phyloP scores from a whole-genome alignment of 345 rosid species.

The Excoecaria agallocha region DNA sequence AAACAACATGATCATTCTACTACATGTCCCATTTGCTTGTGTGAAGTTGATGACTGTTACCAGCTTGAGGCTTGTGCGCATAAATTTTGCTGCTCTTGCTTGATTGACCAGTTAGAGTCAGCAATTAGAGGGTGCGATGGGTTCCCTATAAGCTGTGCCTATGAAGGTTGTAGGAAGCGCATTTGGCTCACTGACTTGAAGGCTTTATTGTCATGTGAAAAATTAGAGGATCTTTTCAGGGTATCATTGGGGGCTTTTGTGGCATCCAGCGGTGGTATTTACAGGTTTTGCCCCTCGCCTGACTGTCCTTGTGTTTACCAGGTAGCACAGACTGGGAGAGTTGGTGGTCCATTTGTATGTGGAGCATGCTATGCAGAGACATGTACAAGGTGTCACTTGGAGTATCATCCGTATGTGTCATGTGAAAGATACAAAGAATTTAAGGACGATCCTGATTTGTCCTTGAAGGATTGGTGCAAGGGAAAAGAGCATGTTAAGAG shows the following conservation, averaged over 20 bases:
- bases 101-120: conserved; percentile 33
- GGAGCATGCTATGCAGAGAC: conserved; percentile 73
- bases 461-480: conserved; percentile 71
- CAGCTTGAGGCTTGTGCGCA: conserved; percentile 73
- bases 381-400: conserved; percentile 71
- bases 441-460: conserved; percentile 77
- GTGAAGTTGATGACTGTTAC: conserved; percentile 76
- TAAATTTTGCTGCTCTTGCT: conserved; percentile 63
- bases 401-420: conserved; percentile 69
- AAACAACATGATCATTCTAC: neutral
- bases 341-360: conserved; percentile 55
- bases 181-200: conserved; percentile 59
- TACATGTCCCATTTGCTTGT: conserved; percentile 77
- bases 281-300: conserved; percentile 82
- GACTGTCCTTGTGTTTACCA: conserved; percentile 80
- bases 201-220: conserved; percentile 55
- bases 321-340: conserved; percentile 38
- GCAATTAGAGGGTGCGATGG: conserved; percentile 43
- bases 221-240: conserved; percentile 74
- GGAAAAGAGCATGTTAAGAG: conserved; percentile 67
- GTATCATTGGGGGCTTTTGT: conserved; percentile 68
- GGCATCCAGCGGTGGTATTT: conserved; percentile 54
- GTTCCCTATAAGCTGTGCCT: conserved; percentile 62
- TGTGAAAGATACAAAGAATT: conserved; percentile 66
- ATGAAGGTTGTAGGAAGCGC: conserved; percentile 44